A percentile compares a stretch with the other conserved stretches of the same genome.
Evolutionary conservation across 2,329 filamentous ascomycete species (phyloP).

Genomic region (Taxawa tesnikishii): DNA sequence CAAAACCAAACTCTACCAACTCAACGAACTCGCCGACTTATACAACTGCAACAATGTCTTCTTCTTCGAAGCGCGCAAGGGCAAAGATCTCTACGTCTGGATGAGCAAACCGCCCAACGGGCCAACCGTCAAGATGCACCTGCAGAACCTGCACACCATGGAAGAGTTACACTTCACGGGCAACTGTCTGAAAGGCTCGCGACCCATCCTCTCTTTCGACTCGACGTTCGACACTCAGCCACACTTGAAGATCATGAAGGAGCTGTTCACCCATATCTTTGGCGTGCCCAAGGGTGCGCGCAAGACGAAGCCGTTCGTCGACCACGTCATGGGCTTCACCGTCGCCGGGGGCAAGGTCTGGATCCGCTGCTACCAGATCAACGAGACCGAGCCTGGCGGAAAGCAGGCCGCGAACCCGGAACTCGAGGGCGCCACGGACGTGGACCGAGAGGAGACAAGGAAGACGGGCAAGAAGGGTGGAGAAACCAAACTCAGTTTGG

Average conservation of each 20-base stretch:
- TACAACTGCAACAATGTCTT: slow-evolving; percentile 93
- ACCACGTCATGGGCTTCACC: slow-evolving; percentile 89
- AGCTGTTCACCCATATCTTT: slow-evolving; percentile 81
- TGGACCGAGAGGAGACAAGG: slow-evolving; percentile 16
- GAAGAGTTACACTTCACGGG: slow-evolving; percentile 93
- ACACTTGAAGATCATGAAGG: slow-evolving; percentile 72
- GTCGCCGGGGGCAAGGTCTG: slow-evolving; percentile 89
- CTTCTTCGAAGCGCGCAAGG: slow-evolving; percentile 92
- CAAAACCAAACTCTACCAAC: slow-evolving; percentile 71
- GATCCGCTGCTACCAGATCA: slow-evolving; percentile 90
- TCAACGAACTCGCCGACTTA: slow-evolving; percentile 65
- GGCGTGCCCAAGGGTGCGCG: slow-evolving; percentile 79
- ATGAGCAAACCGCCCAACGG: slow-evolving; percentile 82
- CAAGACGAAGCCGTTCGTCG: slow-evolving; percentile 90
- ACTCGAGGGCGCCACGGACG: slow-evolving; percentile 14
- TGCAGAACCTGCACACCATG: slow-evolving; percentile 79
- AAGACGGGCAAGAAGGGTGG: slow-evolving; percentile 32
- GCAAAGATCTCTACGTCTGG: slow-evolving; percentile 90
- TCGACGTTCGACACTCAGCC: slow-evolving; percentile 59
- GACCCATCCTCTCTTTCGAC: slow-evolving; percentile 87
- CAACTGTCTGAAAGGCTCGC: slow-evolving; percentile 88
- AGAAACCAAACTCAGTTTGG: slow-evolving; percentile 66
- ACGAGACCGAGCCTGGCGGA: slow-evolving; percentile 62
- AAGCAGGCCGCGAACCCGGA: slow-evolving; percentile 23
- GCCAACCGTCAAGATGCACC: slow-evolving; percentile 61